Evolutionary conservation across 2,329 filamentous ascomycete genomes (phyloP).

Genomic region (Fusarium praegraminearum): DNA sequence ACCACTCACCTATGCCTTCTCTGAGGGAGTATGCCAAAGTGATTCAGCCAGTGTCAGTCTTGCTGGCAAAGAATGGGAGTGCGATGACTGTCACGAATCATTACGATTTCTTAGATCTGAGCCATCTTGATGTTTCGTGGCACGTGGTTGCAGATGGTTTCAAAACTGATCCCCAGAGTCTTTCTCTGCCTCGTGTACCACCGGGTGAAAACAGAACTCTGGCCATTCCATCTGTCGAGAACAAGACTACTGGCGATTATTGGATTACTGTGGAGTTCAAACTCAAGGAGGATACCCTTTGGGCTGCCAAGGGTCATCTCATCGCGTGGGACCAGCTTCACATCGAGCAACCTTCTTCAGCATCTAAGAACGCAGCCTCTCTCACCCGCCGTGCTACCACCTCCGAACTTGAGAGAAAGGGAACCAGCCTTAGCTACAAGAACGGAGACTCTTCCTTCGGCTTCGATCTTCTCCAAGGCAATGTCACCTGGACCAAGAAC

Average conservation of each 20-base stretch:
- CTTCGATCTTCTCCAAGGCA: background rate
- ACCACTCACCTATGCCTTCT: conserved; percentile 22
- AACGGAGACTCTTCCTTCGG: background rate
- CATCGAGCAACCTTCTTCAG: background rate
- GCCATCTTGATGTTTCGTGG: conserved; percentile 22
- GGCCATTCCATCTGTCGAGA: accelerated
- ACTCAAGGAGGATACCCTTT: background rate
- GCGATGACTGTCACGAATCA: background rate
- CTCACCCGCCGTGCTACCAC: background rate
- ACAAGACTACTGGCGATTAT: background rate
- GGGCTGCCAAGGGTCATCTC: conserved; percentile 11
- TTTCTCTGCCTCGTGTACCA: background rate
- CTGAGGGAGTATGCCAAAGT: conserved; percentile 29
- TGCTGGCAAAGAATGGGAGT: background rate
- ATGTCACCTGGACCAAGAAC: conserved; percentile 13
- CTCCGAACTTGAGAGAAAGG: background rate
- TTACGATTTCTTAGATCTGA: conserved; percentile 28
- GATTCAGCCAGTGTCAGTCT: conserved; percentile 20
- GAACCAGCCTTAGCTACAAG: background rate
- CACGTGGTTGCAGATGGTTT: conserved; percentile 10
- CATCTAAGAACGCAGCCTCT: accelerated
- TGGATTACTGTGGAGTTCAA: conserved; percentile 24
- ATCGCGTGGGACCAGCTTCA: conserved; percentile 30
- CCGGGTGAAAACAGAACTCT: background rate
- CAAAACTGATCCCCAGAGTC: background rate